Conservation (phyloP, 768 basidiomycete genomes). For the Pholiota molesta region DNA sequence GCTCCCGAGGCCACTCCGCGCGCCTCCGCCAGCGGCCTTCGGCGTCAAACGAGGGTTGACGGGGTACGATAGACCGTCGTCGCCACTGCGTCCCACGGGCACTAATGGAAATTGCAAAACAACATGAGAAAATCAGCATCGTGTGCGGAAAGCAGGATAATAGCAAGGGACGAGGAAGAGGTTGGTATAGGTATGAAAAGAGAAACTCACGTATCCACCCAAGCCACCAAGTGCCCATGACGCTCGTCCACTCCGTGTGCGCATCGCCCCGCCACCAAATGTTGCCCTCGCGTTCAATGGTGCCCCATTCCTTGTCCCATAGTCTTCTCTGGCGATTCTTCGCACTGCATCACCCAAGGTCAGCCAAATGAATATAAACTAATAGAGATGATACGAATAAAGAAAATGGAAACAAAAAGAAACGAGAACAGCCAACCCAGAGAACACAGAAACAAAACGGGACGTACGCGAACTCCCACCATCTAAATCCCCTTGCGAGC, state of each 20-base stretch:
- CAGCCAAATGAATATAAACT: neutral
- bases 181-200: no score
- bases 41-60: constrained; percentile 75
- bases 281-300: constrained; percentile 73
- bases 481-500: constrained; percentile 53
- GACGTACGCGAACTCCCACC: constrained; percentile 58
- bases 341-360: constrained; percentile 38
- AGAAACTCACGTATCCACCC: constrained; percentile 80
- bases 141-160: no score
- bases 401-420: no score
- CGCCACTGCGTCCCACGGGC: constrained; percentile 47
- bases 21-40: constrained; percentile 70
- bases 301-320: constrained; percentile 87
- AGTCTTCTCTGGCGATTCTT: constrained; percentile 45
- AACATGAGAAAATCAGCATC: neutral
- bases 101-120: constrained; percentile 36
- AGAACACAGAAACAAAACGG: neutral
- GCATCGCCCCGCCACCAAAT: constrained; percentile 81
- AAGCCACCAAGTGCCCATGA: constrained; percentile 72
- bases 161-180: constrained; percentile 5
- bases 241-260: constrained; percentile 71
- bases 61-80: constrained; percentile 65
- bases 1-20: constrained; percentile 68
- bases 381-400: neutral
- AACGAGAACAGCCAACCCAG: no score